Evolutionary conservation across 1,284 basidiomycete species (phyloP).

Genomic region (Entoloma clypeatum): DNA sequence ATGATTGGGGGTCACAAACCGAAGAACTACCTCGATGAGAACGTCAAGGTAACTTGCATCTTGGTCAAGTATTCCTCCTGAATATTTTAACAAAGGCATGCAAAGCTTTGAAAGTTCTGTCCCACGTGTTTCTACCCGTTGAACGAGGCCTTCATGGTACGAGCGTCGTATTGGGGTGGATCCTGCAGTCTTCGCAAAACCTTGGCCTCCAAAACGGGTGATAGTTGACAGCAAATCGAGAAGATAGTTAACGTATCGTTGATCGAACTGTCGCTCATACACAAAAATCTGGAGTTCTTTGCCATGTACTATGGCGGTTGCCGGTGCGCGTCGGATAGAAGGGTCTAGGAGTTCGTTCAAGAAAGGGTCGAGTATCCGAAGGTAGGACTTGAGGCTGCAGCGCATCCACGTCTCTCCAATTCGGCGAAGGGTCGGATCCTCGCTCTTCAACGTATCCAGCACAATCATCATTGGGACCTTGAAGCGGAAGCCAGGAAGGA

Average conservation of each 20-base stretch:
- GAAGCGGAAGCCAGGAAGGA: conserved; percentile 77
- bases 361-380: conserved; percentile 87
- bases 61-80: conserved; percentile 48
- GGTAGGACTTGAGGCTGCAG: conserved; percentile 86
- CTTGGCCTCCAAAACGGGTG: conserved; percentile 84
- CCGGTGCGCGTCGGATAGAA: conserved; percentile 50
- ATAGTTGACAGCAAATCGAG: conserved; percentile 77
- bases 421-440: conserved; percentile 69
- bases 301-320: conserved; percentile 51
- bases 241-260: conserved; percentile 66
- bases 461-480: conserved; percentile 86
- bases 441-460: conserved; percentile 76
- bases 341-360: conserved; percentile 78
- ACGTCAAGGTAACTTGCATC: conserved; percentile 74
- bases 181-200: conserved; percentile 71
- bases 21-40: conserved; percentile 62
- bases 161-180: conserved; percentile 60
- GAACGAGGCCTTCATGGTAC: conserved; percentile 52
- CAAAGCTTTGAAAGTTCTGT: conserved; percentile 4
- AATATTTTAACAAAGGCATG: not conserved
- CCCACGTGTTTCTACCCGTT: conserved; percentile 58
- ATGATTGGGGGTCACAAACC: conserved; percentile 44
- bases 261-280: conserved; percentile 78
- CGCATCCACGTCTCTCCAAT: conserved; percentile 95
- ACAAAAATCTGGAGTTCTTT: conserved; percentile 62